Conservation (phyloP, 768 basidiomycete species). For the Collybia nuda region DNA sequence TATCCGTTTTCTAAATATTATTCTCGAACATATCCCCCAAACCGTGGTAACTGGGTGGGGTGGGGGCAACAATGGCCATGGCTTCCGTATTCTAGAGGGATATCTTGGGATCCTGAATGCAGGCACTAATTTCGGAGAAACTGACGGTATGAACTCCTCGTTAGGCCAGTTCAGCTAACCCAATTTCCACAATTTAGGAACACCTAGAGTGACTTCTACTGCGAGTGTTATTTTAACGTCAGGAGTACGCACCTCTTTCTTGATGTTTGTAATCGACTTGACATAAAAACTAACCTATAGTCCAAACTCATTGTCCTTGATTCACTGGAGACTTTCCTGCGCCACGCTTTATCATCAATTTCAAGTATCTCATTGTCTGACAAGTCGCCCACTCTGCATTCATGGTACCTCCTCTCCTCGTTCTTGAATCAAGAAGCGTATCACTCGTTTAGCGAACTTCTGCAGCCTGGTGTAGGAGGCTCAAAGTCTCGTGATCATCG, state of each 20-base stretch:
- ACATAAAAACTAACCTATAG: constrained; percentile 30
- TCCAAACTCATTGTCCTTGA: constrained; percentile 77
- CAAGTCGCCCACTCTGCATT: constrained; percentile 26
- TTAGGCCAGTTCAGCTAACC: neutral
- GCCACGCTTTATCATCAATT: constrained; percentile 35
- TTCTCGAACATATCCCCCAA: constrained; percentile 69
- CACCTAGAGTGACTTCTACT: constrained; percentile 53
- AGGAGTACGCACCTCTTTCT: constrained; percentile 42
- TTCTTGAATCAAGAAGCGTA: constrained; percentile 57
- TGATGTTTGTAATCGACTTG: neutral
- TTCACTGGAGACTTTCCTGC: constrained; percentile 71
- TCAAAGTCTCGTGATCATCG: constrained; percentile 9
- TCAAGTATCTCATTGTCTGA: constrained; percentile 5
- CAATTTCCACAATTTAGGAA: constrained; percentile 24
- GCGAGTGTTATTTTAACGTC: constrained; percentile 66
- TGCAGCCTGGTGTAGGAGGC: constrained; percentile 27
- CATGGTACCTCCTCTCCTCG: constrained; percentile 66
- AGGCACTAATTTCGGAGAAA: constrained; percentile 60
- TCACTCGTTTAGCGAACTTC: constrained; percentile 47
- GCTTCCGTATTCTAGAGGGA: constrained; percentile 69
- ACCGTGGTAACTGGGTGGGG: constrained; percentile 71
- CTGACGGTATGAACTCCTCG: constrained; percentile 39
- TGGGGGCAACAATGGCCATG: constrained; percentile 47
- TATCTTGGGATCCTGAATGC: constrained; percentile 79
- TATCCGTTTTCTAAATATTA: constrained; percentile 72